Evolutionary conservation across 2,329 filamentous ascomycete genomes (phyloP).

Genomic region (Triangularia verruculosa): DNA sequence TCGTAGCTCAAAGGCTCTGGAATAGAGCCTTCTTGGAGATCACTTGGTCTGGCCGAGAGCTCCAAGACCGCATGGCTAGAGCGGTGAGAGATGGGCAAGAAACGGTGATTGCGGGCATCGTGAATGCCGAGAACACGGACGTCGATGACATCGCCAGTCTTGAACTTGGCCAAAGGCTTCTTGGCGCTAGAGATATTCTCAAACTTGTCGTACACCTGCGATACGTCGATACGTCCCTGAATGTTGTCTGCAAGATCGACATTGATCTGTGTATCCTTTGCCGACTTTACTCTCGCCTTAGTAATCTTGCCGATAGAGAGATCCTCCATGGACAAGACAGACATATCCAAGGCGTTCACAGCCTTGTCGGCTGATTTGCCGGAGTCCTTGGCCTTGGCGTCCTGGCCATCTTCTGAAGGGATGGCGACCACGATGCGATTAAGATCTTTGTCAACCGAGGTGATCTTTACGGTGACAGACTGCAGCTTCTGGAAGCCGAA

Average conservation of each 20-base stretch:
- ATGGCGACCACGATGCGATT: conserved; percentile 62
- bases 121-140: conserved; percentile 84
- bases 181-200: conserved; percentile 82
- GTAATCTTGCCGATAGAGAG: conserved; percentile 69
- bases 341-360: conserved; percentile 58
- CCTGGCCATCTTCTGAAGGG: conserved; percentile 45
- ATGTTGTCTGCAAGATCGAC: conserved; percentile 83
- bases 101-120: conserved; percentile 84
- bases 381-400: conserved; percentile 35
- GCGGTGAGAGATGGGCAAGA: conserved; percentile 86
- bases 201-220: conserved; percentile 85
- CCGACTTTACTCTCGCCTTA: conserved; percentile 74
- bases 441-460: conserved; percentile 67
- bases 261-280: conserved; percentile 91
- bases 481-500: conserved; percentile 80
- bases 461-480: conserved; percentile 68
- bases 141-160: conserved; percentile 64
- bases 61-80: conserved; percentile 81
- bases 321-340: conserved; percentile 64
- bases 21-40: conserved; percentile 46
- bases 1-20: conserved; percentile 62
- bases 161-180: conserved; percentile 72
- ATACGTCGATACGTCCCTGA: conserved; percentile 89
- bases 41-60: conserved; percentile 74
- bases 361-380: conserved; percentile 38